Conservation (phyloP, 2,329 filamentous ascomycete species). For the Paecilomyces dactylethromorphus region DNA sequence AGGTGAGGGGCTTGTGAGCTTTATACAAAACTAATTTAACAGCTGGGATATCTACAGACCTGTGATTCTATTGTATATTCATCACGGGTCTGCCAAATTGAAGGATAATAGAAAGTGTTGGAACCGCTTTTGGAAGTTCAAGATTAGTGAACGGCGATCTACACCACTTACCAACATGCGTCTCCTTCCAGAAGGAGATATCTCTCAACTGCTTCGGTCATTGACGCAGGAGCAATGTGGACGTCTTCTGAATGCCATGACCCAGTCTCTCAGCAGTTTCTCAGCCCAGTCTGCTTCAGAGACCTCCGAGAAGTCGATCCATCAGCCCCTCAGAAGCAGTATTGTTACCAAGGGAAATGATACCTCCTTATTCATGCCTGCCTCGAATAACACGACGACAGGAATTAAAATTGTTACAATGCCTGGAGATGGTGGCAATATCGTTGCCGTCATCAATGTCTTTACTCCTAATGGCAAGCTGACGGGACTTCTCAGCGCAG, state of each 20-base stretch:
- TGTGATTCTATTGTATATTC: too few relatives aligned
- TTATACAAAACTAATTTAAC: too few relatives aligned
- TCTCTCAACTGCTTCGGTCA: neutral
- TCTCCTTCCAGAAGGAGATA: neutral
- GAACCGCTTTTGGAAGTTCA: too few relatives aligned
- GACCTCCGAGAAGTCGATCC: conserved; percentile 21
- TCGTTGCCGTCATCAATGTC: conserved; percentile 64
- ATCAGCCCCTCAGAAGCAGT: conserved; percentile 38
- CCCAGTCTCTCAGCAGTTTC: neutral
- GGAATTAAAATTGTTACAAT: conserved; percentile 68
- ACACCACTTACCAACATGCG: neutral
- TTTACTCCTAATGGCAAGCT: conserved; percentile 58
- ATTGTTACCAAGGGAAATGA: conserved; percentile 34
- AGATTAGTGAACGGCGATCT: too few relatives aligned
- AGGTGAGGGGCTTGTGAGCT: too few relatives aligned
- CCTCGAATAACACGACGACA: conserved; percentile 56
- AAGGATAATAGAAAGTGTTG: too few relatives aligned
- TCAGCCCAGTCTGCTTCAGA: neutral
- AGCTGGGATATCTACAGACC: too few relatives aligned
- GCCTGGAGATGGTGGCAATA: conserved; percentile 36
- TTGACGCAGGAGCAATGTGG: neutral
- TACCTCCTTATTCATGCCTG: conserved; percentile 70
- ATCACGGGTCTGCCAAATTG: too few relatives aligned
- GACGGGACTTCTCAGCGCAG: conserved; percentile 64
- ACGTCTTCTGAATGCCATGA: neutral